These are phyloP conservation scores for Thraustochytrium sp. DNA, from an alignment of 352 stramenopile genomes.

Conservation along the genomic window DNA sequence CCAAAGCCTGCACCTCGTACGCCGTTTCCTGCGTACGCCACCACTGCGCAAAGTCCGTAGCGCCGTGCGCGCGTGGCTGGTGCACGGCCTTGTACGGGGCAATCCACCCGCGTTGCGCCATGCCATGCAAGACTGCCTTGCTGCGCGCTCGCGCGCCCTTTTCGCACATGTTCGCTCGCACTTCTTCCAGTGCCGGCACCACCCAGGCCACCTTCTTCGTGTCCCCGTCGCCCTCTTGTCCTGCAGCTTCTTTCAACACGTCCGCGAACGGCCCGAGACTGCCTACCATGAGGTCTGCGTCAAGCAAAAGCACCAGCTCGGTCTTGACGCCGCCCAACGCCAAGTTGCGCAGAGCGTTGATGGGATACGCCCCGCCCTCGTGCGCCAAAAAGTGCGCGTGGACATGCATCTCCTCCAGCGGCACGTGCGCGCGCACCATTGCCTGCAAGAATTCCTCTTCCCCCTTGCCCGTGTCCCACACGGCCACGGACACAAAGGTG, in stretches of 20 bases:
- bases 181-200: neutral
- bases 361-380: neutral
- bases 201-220: neutral
- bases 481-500: neutral
- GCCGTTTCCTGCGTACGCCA: neutral
- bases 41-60: neutral
- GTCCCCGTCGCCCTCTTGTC: neutral
- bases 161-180: neutral
- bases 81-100: slow-evolving; percentile 17
- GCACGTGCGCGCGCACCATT: neutral
- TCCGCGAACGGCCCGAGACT: neutral
- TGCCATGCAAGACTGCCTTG: neutral
- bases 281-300: neutral
- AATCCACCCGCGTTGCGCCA: neutral
- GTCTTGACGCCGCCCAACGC: neutral
- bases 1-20: no score
- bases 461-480: neutral
- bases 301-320: neutral
- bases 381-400: neutral
- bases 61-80: slow-evolving; percentile 17
- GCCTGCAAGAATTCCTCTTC: neutral
- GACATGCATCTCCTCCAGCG: neutral
- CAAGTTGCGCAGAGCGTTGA: slow-evolving; percentile 7
- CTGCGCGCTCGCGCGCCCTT: neutral
- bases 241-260: neutral